phyloP scores from a whole-genome alignment of 2,329 filamentous ascomycete genomes.

The Geosmithia putterillii region DNA sequence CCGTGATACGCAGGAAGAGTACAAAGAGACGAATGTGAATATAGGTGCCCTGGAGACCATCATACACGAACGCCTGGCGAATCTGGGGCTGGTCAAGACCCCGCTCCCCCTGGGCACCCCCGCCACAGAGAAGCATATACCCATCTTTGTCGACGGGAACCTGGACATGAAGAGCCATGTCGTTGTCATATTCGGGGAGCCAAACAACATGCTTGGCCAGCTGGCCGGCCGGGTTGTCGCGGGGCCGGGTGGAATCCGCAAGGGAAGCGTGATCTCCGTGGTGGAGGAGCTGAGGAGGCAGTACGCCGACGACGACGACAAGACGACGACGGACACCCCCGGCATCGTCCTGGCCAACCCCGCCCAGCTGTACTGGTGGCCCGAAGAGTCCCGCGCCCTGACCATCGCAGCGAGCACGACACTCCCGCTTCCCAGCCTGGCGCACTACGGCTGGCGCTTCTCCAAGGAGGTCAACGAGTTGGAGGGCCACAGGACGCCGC shows the following conservation, averaged over 20 bases:
- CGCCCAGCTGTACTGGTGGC: conserved; percentile 68
- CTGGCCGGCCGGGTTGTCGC: conserved; percentile 58
- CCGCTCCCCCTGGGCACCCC: conserved; percentile 46
- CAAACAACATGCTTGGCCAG: conserved; percentile 59
- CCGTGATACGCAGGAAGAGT: too few species aligned
- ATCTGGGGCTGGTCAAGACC: conserved; percentile 45
- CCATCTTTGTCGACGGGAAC: conserved; percentile 48
- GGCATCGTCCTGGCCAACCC: conserved; percentile 67
- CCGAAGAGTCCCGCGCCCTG: conserved; percentile 46
- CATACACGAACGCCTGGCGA: conserved; percentile 48
- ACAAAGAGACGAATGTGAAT: not conserved
- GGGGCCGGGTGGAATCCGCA: conserved; percentile 50
- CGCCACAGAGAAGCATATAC: conserved; percentile 43
- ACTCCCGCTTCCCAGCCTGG: conserved; percentile 49
- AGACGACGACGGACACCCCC: conserved; percentile 25
- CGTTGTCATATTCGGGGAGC: conserved; percentile 64
- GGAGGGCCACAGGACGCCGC: conserved; percentile 40
- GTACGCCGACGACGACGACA: conserved; percentile 17
- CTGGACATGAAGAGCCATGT: conserved; percentile 47
- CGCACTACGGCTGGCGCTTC: conserved; percentile 41
- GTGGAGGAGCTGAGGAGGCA: conserved; percentile 32
- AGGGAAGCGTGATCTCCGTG: conserved; percentile 59
- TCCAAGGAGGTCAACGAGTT: conserved; percentile 47
- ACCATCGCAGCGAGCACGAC: conserved; percentile 43
- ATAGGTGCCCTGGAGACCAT: conserved; percentile 51